A percentile compares a stretch with the other conserved stretches of the same genome.
Conservation (phyloP, 495 filamentous ascomycete species). For the Penicillium psychrofluorescens region DNA sequence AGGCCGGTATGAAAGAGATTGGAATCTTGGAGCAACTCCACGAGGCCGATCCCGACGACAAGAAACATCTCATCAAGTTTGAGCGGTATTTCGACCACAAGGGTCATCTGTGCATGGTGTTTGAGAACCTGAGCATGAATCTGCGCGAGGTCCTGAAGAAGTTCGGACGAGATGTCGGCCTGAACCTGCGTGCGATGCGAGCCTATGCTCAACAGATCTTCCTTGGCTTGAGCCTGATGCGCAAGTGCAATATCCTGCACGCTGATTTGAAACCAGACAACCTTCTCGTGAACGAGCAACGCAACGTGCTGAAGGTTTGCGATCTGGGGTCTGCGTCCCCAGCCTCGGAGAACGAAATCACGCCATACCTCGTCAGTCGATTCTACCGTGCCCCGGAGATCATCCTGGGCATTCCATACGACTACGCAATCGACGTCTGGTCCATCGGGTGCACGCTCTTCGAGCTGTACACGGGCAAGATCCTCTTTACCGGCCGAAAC, state of each 20-base stretch:
- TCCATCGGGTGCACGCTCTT: conserved; percentile 95
- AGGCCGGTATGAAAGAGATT: conserved; percentile 92
- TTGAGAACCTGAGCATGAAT: conserved; percentile 90
- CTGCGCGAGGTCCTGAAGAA: conserved; percentile 94
- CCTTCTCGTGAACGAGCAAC: conserved; percentile 79
- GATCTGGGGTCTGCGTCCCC: conserved; percentile 92
- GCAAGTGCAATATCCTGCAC: conserved; percentile 87
- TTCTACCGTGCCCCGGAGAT: conserved; percentile 98
- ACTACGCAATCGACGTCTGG: conserved; percentile 95
- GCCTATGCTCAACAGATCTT: conserved; percentile 94
- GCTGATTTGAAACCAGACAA: conserved; percentile 98
- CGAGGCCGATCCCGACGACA: conserved; percentile 78
- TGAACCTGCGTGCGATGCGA: conserved; percentile 79
- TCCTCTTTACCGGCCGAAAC: conserved; percentile 87
- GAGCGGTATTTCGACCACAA: conserved; percentile 89
- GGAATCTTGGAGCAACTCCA: conserved; percentile 80
- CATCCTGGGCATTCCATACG: conserved; percentile 89
- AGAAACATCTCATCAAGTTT: conserved; percentile 85
- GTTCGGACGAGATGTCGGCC: conserved; percentile 86
- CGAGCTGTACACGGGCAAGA: conserved; percentile 95
- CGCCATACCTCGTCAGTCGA: conserved; percentile 87
- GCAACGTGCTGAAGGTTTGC: conserved; percentile 85
- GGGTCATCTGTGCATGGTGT: conserved; percentile 90
- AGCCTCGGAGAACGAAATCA: conserved; percentile 81
- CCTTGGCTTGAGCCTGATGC: conserved; percentile 72